Evolutionary conservation across 371 early-diverging fungal species (phyloP).

Genomic region (Zopfochytrium polystomum): DNA sequence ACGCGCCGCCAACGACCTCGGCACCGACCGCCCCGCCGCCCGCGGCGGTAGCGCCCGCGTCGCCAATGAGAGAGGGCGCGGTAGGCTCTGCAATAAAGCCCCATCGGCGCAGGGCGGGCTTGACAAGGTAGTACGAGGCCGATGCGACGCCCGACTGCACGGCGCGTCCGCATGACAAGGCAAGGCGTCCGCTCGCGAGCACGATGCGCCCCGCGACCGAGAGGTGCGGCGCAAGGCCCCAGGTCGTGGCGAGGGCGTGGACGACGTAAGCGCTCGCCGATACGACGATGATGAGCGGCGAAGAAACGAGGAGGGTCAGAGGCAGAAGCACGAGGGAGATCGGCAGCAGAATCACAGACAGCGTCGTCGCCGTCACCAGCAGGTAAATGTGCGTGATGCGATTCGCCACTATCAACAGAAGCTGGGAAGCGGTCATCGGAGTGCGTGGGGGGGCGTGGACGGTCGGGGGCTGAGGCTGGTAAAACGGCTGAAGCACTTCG

Average conservation of each 20-base stretch:
- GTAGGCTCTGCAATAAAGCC: too few species aligned
- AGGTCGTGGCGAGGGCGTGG: conserved; percentile 16
- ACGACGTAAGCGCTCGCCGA: conserved; percentile 11
- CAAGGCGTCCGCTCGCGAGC: conserved; percentile 3
- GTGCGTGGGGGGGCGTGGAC: not conserved
- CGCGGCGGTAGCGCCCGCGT: not conserved
- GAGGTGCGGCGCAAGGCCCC: conserved; percentile 17
- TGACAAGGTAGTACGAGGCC: not conserved
- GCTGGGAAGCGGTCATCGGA: not conserved
- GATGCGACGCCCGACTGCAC: not conserved
- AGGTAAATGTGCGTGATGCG: conserved; percentile 17
- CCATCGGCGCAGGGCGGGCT: too few species aligned
- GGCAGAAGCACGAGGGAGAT: conserved; percentile 15
- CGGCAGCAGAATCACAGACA: conserved; percentile 17
- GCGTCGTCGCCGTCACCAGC: conserved; percentile 8
- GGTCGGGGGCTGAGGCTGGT: too few species aligned
- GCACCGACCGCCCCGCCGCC: not conserved
- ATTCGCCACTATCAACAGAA: not conserved
- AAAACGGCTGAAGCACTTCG: too few species aligned
- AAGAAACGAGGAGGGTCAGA: conserved; percentile 9
- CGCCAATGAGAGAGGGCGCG: not conserved
- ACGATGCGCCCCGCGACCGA: conserved; percentile 9
- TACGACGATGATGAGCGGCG: conserved; percentile 11
- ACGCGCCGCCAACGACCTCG: too few species aligned
- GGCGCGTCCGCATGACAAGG: not conserved